Base-by-base conservation (phyloP, 495 filamentous ascomycete genomes). In the Xylaria palmicola region DNA sequence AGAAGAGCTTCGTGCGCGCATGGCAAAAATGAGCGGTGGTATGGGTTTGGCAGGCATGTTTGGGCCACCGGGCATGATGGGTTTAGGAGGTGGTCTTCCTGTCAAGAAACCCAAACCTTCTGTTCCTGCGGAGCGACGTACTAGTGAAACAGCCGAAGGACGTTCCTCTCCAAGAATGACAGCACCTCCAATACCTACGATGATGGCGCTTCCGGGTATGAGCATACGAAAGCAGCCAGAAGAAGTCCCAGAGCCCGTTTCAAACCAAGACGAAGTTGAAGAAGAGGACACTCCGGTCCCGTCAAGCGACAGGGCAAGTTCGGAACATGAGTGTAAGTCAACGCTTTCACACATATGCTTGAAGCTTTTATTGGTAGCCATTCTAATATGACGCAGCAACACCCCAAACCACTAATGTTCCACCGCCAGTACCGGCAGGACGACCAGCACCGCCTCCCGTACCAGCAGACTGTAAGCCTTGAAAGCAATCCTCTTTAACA, bases 1-100 rank as follows among this genome's bases (percentile, higher is more conserved):
- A 72, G 86, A 96, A 77, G 94, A 96, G 66, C 78, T 98, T 54
- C 86, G 95, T 41, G 92, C 92, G 52, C 86, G 94, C 62, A 98
- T 98, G 91, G 93, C 93, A 24, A 97, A 95, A 75, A 95, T 98
- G 90, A 94, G 92, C 63, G 94, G 95, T 61, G 94, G 94, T 15
- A 97, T 97, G 92, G 92, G 93, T 15, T 93, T 97, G 88, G 87
- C 91, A 72, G 92, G 93, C 47, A 93, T 97, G 83, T 94, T 96
- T 74, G 91, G 91, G 10, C 83, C 88, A 27, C 88, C 91, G 52
- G 84, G 83, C 27, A 88, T 89, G 51, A 86, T 94, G 73, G 67
- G 83, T 9, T 74, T 77, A 69, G 74, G 65, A 71, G 83, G 73
- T 75, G 77, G 83, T 53, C 75, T 85, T n/a, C 76, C 80, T 15